Evolutionary conservation across 176 grass and related monocot genomes (phyloP), one percentile per base, ranked within the genome.

Genomic region (Aegilops sharonensis): DNA sequence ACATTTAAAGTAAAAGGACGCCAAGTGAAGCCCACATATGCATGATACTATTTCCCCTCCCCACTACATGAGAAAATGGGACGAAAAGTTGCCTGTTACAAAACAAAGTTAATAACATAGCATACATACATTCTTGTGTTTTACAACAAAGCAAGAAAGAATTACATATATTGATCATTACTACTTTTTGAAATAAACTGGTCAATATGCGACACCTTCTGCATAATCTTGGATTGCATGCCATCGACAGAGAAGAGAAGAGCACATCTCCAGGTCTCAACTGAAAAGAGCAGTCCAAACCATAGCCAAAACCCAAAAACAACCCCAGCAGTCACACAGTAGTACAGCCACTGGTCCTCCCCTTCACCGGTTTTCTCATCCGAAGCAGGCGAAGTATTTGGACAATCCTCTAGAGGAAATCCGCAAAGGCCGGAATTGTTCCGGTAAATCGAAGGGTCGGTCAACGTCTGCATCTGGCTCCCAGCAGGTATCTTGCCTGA

Each of bases 401-500:
- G 2, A 34, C 94, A 97, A 4, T n/a, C 4, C 1, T 8, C 34
- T 57, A 92, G 86, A 14, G 94, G 89, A 82, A 12, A 0, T 32
- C 94, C 94, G 66, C 94, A 97, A 2, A 97, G 86, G 20, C 76
- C 89, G 15, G 79, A 72, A 79, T 97, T 97, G 61, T 90, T 88
- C 31, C 54, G 8, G 69, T 94, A 92, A 14, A 85, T 80, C 2
- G 75, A 88, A 57, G 82, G 85, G 2, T 97, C 78, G 48, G 4
- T 69, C 1, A 96, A n/a, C 3, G 94, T 96, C 25, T 92, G 94
- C 23, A 97, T 80, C 73, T 97, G 94, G 68, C 11, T 79, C 11
- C 89, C 92, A 0, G 4, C 47, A 3, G 91, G 94, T 74, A 97
- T 97, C 63, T 72, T 42, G 68, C 94, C 94, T 0, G 84, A 73